phyloP scores from a whole-genome alignment of 805 yeast species.

The Ogataea paradorogensis region DNA sequence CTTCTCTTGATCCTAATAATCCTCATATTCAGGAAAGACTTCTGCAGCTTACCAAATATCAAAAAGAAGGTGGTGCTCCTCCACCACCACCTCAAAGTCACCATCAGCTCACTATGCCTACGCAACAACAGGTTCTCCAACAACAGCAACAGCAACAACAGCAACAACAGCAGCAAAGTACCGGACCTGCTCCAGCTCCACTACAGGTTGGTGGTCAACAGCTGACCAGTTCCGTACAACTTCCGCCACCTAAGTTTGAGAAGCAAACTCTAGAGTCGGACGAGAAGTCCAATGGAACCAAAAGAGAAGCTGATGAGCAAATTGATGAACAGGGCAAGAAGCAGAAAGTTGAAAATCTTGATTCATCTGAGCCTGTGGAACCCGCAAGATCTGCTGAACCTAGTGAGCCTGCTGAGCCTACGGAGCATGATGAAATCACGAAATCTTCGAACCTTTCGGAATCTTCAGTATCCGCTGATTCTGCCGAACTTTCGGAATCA shows the following conservation, averaged over 20 bases:
- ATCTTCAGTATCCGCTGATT: too few relatives aligned
- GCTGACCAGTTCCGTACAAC: constrained; percentile 27
- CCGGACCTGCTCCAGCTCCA: constrained; percentile 31
- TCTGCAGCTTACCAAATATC: constrained; percentile 75
- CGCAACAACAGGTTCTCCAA: constrained; percentile 38
- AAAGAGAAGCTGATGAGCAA: constrained; percentile 6
- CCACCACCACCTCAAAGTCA: constrained; percentile 56
- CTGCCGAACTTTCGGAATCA: not conserved
- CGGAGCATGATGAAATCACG: not conserved
- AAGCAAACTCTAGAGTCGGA: constrained; percentile 9
- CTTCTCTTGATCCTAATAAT: constrained; percentile 89
- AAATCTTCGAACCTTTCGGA: too few relatives aligned
- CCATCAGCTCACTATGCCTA: constrained; percentile 42
- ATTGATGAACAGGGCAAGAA: constrained; percentile 11
- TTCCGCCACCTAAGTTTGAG: constrained; percentile 19
- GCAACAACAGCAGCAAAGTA: constrained; percentile 30
- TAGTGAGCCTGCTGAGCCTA: not conserved
- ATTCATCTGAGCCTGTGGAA: not conserved
- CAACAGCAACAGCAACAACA: constrained; percentile 35
- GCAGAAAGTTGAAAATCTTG: constrained; percentile 9
- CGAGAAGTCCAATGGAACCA: constrained; percentile 4
- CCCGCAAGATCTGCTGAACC: constrained; percentile 2
- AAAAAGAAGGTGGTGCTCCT: constrained; percentile 63
- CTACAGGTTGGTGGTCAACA: constrained; percentile 28
- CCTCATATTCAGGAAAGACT: constrained; percentile 92